Base-by-base conservation (phyloP, 495 filamentous ascomycete genomes). In the Bacidia rubella region DNA sequence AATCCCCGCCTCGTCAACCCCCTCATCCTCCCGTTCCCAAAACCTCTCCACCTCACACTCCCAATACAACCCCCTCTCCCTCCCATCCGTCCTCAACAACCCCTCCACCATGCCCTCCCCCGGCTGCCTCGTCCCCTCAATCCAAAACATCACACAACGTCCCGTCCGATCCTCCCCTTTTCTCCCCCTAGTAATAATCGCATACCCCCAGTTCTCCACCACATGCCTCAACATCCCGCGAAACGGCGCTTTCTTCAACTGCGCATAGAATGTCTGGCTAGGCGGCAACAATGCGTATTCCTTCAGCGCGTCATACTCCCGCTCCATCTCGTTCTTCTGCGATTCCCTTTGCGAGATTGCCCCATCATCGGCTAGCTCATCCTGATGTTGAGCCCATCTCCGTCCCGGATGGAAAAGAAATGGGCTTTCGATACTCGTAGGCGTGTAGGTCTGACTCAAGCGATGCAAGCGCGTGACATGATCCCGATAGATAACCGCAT, bases 401-500 rank as follows among this genome's bases (percentile, higher is more conserved):
- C 29, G 29, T 5, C 29, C 29, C 15, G 29, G 29, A 15, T 35
- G 29, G 2, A 15, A 25, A 25, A 26, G 44, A 22, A 19, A 26
- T 20, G 49, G 85, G 83, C 63, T 96, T 92, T 68, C 90, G 86
- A 61, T 80, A 82, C 70, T 96, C 85, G 77, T 97, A 93, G 63
- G 78, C 87, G 77, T 93, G 81, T 63, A 88, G 82, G 71, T 95
- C 87, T 66, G 90, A 80, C 57, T 80, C 3, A 79, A 56, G 1
- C 54, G 55, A 62, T 77, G 75, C 2, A 80, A 62, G 3, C 65
- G 62, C 12, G 55, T 53, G 7, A 74, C 67, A 26, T 76, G 63
- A 29, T 68, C 61, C 21, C 69, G 66, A 66, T 85, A 86, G 7
- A 70, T 69, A 5, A 58, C 41, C 1, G 82, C 82, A 21, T 75